These are phyloP conservation scores for Aspergillus sp. DNA, from an alignment of 2,329 filamentous ascomycete genomes.

Conservation along the genomic window DNA sequence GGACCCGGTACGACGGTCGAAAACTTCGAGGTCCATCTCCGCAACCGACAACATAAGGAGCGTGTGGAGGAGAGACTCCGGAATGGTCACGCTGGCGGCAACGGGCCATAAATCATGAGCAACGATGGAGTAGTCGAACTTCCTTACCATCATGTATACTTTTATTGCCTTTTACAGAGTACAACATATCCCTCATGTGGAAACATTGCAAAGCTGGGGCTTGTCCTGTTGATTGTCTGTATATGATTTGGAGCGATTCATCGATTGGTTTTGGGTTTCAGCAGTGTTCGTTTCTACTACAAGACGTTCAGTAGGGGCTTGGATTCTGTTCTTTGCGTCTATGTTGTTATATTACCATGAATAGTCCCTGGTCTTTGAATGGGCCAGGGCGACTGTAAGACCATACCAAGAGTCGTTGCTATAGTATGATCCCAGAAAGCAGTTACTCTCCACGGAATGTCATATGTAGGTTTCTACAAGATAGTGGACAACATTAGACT, in stretches of 20 bases:
- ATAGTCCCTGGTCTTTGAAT: too few relatives aligned
- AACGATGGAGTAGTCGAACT: background rate
- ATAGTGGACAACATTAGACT: too few relatives aligned
- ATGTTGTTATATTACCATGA: too few relatives aligned
- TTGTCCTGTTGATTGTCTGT: conserved; percentile 9
- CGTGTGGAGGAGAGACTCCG: conserved; percentile 58
- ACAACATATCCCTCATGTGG: background rate
- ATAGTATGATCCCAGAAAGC: too few relatives aligned
- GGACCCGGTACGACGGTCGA: conserved; percentile 79
- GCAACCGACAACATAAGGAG: conserved; percentile 76
- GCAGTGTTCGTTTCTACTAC: background rate
- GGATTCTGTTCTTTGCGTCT: too few relatives aligned
- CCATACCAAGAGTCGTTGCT: too few relatives aligned
- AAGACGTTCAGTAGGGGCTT: too few relatives aligned
- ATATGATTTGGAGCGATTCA: conserved; percentile 14
- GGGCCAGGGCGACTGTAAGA: too few relatives aligned
- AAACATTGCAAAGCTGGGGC: too few relatives aligned
- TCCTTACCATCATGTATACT: conserved; percentile 10
- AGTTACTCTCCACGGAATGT: too few relatives aligned
- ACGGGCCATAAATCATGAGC: conserved; percentile 5
- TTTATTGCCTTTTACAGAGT: background rate
- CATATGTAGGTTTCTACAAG: too few relatives aligned
- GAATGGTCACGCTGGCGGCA: conserved; percentile 10
- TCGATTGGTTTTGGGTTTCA: background rate
- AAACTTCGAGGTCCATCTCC: conserved; percentile 91